phyloP scores from a whole-genome alignment of 1,284 basidiomycete species.

The Hymenochaete sp. region DNA sequence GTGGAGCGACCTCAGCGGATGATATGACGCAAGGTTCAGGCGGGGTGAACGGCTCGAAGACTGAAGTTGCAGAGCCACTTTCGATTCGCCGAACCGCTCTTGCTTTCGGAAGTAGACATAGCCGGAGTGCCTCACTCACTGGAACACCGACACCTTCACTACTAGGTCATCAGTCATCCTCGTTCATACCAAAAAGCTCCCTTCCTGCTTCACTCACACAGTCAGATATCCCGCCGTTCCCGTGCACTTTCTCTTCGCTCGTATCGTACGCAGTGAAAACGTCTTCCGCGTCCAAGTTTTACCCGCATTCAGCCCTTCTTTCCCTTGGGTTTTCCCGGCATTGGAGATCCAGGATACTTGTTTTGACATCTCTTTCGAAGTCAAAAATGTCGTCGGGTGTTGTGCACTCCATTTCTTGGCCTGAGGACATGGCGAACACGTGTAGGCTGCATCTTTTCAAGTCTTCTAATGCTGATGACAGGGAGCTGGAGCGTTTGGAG shows the following conservation, averaged over 20 bases:
- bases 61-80: slow-evolving; percentile 1
- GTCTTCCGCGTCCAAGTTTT: slow-evolving; percentile 53
- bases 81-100: too few relatives aligned
- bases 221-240: slow-evolving; percentile 44
- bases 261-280: slow-evolving; percentile 42
- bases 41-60: slow-evolving; percentile 8
- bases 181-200: slow-evolving; percentile 27
- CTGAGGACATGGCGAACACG: slow-evolving; percentile 26
- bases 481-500: slow-evolving; percentile 60
- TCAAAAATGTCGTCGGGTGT: slow-evolving; percentile 21
- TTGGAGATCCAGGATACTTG: slow-evolving; percentile 58
- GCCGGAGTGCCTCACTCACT: slow-evolving; percentile 15
- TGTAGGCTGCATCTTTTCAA: slow-evolving; percentile 71
- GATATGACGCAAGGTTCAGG: slow-evolving; percentile 11
- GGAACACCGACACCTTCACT: slow-evolving; percentile 9
- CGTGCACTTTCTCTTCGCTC: slow-evolving; percentile 43
- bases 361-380: slow-evolving; percentile 46
- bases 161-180: slow-evolving; percentile 28
- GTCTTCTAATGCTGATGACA: slow-evolving; percentile 43
- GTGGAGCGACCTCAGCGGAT: slow-evolving; percentile 11
- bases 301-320: slow-evolving; percentile 55
- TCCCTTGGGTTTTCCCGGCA: slow-evolving; percentile 62
- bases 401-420: too few relatives aligned
- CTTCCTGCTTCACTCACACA: slow-evolving; percentile 25
- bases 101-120: slow-evolving; percentile 13